Evolutionary conservation across 352 stramenopile genomes (phyloP).

Genomic region (Phytopythium oedochilum): DNA sequence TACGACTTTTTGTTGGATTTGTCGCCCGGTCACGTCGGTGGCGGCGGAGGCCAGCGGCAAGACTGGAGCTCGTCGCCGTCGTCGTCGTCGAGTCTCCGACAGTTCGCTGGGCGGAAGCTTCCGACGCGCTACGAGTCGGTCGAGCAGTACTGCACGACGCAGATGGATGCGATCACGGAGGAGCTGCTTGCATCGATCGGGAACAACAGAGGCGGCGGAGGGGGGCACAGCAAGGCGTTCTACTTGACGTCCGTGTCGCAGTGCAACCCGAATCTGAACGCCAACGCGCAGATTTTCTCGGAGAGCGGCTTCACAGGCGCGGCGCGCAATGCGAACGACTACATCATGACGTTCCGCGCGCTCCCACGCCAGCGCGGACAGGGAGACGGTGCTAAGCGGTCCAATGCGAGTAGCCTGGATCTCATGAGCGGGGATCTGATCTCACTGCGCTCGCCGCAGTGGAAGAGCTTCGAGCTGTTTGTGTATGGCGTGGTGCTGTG

Average conservation of each 20-base stretch:
- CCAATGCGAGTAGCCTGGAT: slow-evolving; percentile 17
- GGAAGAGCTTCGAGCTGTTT: slow-evolving; percentile 49
- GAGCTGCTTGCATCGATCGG: slow-evolving; percentile 57
- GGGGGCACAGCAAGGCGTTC: slow-evolving; percentile 20
- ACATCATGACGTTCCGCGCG: slow-evolving; percentile 55
- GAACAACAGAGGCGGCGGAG: slow-evolving; percentile 33
- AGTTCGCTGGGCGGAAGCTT: slow-evolving; percentile 27
- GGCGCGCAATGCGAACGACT: slow-evolving; percentile 37
- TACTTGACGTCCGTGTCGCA: slow-evolving; percentile 61
- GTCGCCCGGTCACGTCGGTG: slow-evolving; percentile 35
- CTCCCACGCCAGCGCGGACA: not conserved
- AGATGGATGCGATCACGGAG: slow-evolving; percentile 66
- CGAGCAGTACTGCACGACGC: slow-evolving; percentile 47
- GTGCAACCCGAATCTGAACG: slow-evolving; percentile 22
- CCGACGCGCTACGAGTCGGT: slow-evolving; percentile 42
- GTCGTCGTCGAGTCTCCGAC: slow-evolving; percentile 21
- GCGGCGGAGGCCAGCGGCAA: slow-evolving; percentile 17
- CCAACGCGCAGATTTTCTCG: slow-evolving; percentile 51
- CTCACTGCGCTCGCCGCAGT: slow-evolving; percentile 47
- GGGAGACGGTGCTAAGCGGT: slow-evolving; percentile 6
- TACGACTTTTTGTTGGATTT: slow-evolving; percentile 72
- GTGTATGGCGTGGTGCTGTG: slow-evolving; percentile 68
- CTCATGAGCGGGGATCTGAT: slow-evolving; percentile 66
- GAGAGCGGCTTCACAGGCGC: slow-evolving; percentile 65
- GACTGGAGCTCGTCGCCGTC: slow-evolving; percentile 4